These are phyloP conservation scores for Poterioochromonas sp. DNA, from an alignment of 352 stramenopile genomes.

Conservation along the genomic window DNA sequence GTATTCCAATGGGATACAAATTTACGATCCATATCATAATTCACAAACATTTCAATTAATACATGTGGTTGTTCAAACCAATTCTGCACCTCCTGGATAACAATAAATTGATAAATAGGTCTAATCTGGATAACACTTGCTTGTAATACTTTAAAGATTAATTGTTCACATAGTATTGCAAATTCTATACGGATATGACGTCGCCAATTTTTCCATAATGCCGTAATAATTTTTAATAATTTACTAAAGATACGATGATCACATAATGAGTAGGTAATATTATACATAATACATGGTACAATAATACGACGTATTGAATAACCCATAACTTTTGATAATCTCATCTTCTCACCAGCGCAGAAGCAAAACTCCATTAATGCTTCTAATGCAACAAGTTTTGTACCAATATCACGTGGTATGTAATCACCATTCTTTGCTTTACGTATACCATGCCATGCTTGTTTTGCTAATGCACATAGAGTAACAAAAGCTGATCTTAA, in stretches of 20 bases:
- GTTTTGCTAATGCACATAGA: slow-evolving; percentile 23
- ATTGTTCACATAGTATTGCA: slow-evolving; percentile 62
- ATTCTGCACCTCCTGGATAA: slow-evolving; percentile 56
- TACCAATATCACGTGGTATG: slow-evolving; percentile 51
- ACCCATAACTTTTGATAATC: slow-evolving; percentile 33
- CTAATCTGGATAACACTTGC: not conserved
- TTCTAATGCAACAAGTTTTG: slow-evolving; percentile 59
- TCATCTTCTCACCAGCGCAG: slow-evolving; percentile 34
- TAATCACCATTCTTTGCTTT: not conserved
- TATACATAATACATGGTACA: slow-evolving; percentile 40
- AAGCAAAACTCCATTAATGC: slow-evolving; percentile 59
- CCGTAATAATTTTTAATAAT: slow-evolving; percentile 55
- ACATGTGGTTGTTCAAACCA: slow-evolving; percentile 58
- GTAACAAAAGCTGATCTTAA: not conserved
- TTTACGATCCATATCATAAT: slow-evolving; percentile 55
- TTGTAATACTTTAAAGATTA: slow-evolving; percentile 54
- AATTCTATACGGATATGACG: slow-evolving; percentile 60
- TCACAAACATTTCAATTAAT: slow-evolving; percentile 61
- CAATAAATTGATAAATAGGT: slow-evolving; percentile 51
- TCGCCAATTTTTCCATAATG: slow-evolving; percentile 57
- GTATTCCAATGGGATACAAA: slow-evolving; percentile 35
- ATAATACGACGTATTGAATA: slow-evolving; percentile 45
- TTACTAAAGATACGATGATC: slow-evolving; percentile 55
- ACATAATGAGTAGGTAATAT: slow-evolving; percentile 46
- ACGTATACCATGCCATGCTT: not conserved